Conservation (phyloP, 345 rosid genomes). For the Crucihimalaya himalaica region DNA sequence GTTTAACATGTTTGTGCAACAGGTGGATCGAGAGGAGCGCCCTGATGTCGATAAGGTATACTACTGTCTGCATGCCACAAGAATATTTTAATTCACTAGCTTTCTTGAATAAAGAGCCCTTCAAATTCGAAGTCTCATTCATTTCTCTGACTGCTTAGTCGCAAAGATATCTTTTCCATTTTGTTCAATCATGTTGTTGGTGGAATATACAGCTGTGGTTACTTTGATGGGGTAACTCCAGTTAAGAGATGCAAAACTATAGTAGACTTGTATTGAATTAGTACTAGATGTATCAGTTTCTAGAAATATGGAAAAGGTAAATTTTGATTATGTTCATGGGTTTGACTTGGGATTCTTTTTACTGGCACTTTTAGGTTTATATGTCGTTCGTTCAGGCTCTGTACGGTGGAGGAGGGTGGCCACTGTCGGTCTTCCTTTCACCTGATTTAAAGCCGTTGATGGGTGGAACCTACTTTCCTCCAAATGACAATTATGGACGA, state of each 20-base stretch:
- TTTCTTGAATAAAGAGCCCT: not conserved
- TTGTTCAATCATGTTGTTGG: not conserved
- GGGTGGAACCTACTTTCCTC: slow-evolving; percentile 98
- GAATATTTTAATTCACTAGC: not conserved
- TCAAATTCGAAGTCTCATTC: not conserved
- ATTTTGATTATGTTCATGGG: not conserved
- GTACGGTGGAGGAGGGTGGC: slow-evolving; percentile 96
- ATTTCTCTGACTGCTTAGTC: not conserved
- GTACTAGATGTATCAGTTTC: not conserved
- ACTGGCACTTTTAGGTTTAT: slow-evolving; percentile 60
- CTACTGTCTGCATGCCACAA: not conserved
- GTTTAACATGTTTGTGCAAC: slow-evolving; percentile 38
- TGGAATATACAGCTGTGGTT: not conserved
- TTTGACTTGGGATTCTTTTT: not conserved
- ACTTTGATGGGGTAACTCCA: not conserved
- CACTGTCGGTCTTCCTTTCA: slow-evolving; percentile 82
- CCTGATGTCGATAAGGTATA: slow-evolving; percentile 96
- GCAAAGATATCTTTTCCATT: not conserved
- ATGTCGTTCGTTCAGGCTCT: slow-evolving; percentile 94
- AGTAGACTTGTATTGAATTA: not conserved
- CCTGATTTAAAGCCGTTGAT: slow-evolving; percentile 93
- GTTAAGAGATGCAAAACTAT: not conserved
- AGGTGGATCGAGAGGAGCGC: slow-evolving; percentile 96
- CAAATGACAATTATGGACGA: slow-evolving; percentile 81
- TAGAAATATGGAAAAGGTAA: not conserved